Base-by-base conservation (phyloP, 805 yeast species). In the Wickerhamiella galacta region DNA sequence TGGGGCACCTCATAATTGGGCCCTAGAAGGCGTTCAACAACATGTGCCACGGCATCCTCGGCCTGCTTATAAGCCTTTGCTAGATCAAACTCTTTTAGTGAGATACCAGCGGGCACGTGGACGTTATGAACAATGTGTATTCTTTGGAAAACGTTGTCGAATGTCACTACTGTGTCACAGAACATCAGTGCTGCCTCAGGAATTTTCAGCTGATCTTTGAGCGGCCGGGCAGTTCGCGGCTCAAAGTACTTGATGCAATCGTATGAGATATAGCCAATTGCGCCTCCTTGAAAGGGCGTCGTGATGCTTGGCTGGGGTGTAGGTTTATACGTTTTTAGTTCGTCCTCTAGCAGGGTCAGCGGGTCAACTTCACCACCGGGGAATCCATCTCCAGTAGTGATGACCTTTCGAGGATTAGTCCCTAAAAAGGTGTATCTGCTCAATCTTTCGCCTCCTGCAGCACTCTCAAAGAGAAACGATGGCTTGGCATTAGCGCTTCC, bases 201-300 rank as follows among this genome's bases (percentile, higher is more conserved):
- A 8, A 90, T 66, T 39, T 78, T 56, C 45, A 90, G 60, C 1
- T 75, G 74, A 53, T 90, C 96, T 44, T 76, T 71, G 44, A 85
- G 62, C 2, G 60, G 65, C 42, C 80, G 69, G 39, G 66, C 67
- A 1, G 96, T 87, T 45, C 66, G 75, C 38, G 99, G 99, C 58
- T 90, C 99, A 45, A 90, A 90, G 56, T 90, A 90, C 52, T 82
- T 79, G 49, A 90, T 78, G 61, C 99, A 90, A 55, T 90, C 99
- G 49, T 90, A 90, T 1, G 95, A 81, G 28, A 90, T 73, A 52
- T 83, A 90, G 2, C 99, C 99, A 34, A 87, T 68, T 4, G 96
- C 96, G 41, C 99, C 99, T 37, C 99, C 98, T 45, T 85, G 75
- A 37, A 83, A 60, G 41, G 67, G 70, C 10, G 94, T 57, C 81